A percentile compares a stretch with the other conserved stretches of the same genome.
Evolutionary conservation across 139 green algal species (phyloP).

Genomic region (Micromonas pusilla): DNA sequence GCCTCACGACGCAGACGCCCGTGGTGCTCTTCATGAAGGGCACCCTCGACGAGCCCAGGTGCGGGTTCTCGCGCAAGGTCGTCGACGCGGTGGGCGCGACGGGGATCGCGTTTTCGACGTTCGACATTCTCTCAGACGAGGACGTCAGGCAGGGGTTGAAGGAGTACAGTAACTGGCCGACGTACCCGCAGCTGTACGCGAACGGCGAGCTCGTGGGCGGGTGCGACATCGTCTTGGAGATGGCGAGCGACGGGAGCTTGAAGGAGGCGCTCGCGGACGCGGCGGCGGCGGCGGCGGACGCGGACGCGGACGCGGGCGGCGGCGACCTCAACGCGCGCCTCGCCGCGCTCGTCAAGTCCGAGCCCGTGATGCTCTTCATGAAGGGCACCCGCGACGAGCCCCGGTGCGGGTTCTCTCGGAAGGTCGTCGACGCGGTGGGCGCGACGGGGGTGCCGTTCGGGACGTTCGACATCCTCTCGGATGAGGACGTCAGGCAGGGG

Average conservation of each 20-base stretch:
- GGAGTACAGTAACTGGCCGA: conserved; percentile 36
- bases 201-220: conserved; percentile 67
- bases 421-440: conserved; percentile 62
- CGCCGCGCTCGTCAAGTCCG: conserved; percentile 45
- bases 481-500: conserved; percentile 68
- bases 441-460: conserved; percentile 47
- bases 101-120: conserved; percentile 24
- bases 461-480: conserved; percentile 81
- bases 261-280: conserved; percentile 30
- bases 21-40: conserved; percentile 68
- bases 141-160: conserved; percentile 39
- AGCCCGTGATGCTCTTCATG: conserved; percentile 77
- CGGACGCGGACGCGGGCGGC: conserved; percentile 23
- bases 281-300: background rate
- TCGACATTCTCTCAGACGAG: conserved; percentile 39
- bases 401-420: conserved; percentile 75
- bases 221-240: conserved; percentile 77
- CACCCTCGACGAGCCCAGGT: conserved; percentile 56
- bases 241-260: conserved; percentile 43
- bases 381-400: conserved; percentile 66
- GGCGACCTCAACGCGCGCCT: conserved; percentile 52
- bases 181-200: conserved; percentile 43
- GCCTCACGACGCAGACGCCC: background rate
- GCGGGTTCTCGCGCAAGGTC: conserved; percentile 73
- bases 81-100: conserved; percentile 36